Evolutionary conservation across 257 asterid genomes (phyloP), one percentile per base, ranked within the genome.

Genomic region (Plantago ovata): DNA sequence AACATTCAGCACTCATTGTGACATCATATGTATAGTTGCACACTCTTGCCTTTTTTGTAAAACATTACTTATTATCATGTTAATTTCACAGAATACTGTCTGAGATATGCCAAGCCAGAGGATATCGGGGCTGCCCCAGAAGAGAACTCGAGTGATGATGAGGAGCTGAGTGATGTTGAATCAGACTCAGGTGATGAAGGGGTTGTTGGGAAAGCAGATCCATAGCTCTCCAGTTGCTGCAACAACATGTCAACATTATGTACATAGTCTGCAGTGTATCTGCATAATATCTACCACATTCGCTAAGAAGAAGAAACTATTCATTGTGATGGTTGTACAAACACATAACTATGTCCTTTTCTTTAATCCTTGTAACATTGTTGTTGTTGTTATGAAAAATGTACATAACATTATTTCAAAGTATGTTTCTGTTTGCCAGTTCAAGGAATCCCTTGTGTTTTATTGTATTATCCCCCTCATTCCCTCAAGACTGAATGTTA

Each of bases 31-130:
- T 28, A 28, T 8, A 28, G n/a, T n/a, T 28, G 36, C 36, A 28
- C n/a, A n/a, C n/a, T n/a, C n/a, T n/a, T n/a, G n/a, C n/a, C n/a
- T n/a, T n/a, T n/a, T n/a, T n/a, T n/a, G n/a, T n/a, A n/a, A n/a
- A n/a, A n/a, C n/a, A n/a, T 3, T 28, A 28, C 1, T 28, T 8
- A 28, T 28, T 28, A 28, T 28, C 15, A 6, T 61, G 45, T 36
- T 56, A 39, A 14, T 39, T 43, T 21, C 75, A 43, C 81, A 93
- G 99, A 93, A 70, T 93, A 81, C 68, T 86, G 96, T 74, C 75
- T 76, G 79, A 89, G 75, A 75, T 93, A 89, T 53, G 97, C 96
- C 10, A 93, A 93, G 66, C 86, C 92, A 21, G 96, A 89, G 75
- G 97, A 93, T 55, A 71, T 77, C 16, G 99, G 99, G 58, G 86